Evolutionary conservation across 768 basidiomycete genomes (phyloP), one percentile per base, ranked within the genome.

Genomic region (Lactarius sp.): DNA sequence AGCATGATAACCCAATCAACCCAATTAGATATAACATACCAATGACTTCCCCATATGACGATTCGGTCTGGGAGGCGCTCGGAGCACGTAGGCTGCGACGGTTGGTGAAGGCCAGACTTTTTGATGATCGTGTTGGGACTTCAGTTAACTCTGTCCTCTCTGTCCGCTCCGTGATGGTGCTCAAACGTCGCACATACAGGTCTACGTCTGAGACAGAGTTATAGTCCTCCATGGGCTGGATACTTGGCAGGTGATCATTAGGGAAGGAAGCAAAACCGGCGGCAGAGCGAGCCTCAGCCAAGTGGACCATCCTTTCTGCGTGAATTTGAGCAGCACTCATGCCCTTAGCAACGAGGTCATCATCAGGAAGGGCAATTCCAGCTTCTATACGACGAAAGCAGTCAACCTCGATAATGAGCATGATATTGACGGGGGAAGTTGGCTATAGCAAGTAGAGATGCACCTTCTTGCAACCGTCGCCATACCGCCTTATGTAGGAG

Each of bases 21-120:
- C 9, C 37, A 13, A 39, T 41, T 27, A 41, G 34, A 54, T 34
- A 22, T 3, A 51, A 72, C 83, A 61, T 67, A 84, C 87, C 83
- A 52, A 89, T 76, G 20, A 84, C 72, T 64, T 80, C 78, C 4
- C 87, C 88, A 67, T 90, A 90, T 6, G 73, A 73, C 1, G 85
- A 85, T 14, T 86, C 84, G 0, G 78, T 79, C 27, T 77, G 75
- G 58, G 62, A 49, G 41, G 16, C 47, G 47, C 59, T 64, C 18
- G 13, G 22, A 20, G 59, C 27, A 55, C 49, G 68, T 36, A 52
- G 33, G 33, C 34, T 63, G 16, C 31, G 59, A 42, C 52, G 56
- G 31, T 20, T 56, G 33, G 12, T 41, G 59, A 36, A 54, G 18
- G 55, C 53, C 6, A 50, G 9, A 41, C 59, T 67, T 46, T 33